Evolutionary conservation across 495 filamentous ascomycete species (phyloP), one percentile per base, ranked within the genome.

Genomic region (Lasiosphaeria hispida): DNA sequence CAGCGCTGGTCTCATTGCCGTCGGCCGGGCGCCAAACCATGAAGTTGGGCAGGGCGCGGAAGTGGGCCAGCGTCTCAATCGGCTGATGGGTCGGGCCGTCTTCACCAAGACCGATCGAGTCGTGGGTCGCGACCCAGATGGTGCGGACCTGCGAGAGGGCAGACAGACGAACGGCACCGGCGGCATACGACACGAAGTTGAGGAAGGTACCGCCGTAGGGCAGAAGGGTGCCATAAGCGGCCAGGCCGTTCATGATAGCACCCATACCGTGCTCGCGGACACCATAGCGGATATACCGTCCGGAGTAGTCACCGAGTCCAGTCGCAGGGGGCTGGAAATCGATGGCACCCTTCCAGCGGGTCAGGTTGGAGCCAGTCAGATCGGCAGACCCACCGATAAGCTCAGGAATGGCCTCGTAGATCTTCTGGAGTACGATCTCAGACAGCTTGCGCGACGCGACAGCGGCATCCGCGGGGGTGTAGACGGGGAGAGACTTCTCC

Each of bases 11-110:
- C 88, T 99, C 94, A 80, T 99, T 99, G 64, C 94, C 94, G 70
- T 99, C 94, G 57, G 94, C 94, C 58, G 94, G 94, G 71, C 94
- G 94, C 94, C 94, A 99, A 67, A 97, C 95, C 94, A 97, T 97
- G 84, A 88, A 90, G 88, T 99, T 99, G 64, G 94, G 94, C 63
- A 97, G 84, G 55, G 95, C 95, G 75, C 94, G 94, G 91, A 97
- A 97, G 78, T 99, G 94, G 60, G 94, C 89, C 48, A 99, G 86
- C n/a, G 91, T 96, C 85, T 99, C 94, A 69, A 99, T 96, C 70
- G 94, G 94, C 83, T 99, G 94, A 81, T 99, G 94, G 52, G 94
- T 99, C 57, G 94, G 94, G 55, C 94, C 94, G 70, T 99, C 94
- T 80, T 99, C 95, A 75, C 94, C 94, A 60, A 99, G 90, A 82